phyloP scores from a whole-genome alignment of 139 green algal species.

The Auxenochlorella pyrenoidosa region DNA sequence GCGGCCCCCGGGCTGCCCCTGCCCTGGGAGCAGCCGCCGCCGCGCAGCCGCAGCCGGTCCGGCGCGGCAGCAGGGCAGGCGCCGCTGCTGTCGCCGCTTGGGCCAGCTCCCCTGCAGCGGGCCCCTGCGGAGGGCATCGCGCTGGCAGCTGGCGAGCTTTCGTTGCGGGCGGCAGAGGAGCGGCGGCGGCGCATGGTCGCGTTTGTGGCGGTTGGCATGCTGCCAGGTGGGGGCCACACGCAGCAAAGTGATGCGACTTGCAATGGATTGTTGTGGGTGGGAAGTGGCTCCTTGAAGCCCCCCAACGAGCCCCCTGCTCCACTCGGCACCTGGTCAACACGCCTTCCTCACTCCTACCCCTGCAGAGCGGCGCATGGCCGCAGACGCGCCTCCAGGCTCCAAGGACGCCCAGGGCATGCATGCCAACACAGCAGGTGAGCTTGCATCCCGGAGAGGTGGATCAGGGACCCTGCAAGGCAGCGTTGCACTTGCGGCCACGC shows the following conservation, averaged over 20 bases:
- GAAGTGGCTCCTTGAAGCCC: too few species aligned
- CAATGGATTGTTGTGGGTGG: too few species aligned
- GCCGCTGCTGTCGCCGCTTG: background rate
- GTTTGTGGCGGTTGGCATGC: slow-evolving; percentile 2
- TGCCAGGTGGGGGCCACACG: background rate
- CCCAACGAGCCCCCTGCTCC: too few species aligned
- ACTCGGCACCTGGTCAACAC: too few species aligned
- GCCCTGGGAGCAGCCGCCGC: background rate
- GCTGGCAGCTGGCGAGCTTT: slow-evolving; percentile 68
- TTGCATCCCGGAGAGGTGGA: too few species aligned
- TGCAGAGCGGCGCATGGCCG: slow-evolving; percentile 46
- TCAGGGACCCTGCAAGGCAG: too few species aligned
- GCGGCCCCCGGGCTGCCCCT: background rate
- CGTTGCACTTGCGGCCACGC: too few species aligned
- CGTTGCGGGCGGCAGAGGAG: slow-evolving; percentile 67
- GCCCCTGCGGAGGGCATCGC: slow-evolving; percentile 43
- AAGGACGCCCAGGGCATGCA: slow-evolving; percentile 53
- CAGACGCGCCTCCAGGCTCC: background rate
- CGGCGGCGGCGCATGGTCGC: slow-evolving; percentile 20
- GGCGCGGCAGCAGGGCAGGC: background rate
- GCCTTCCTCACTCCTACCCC: background rate
- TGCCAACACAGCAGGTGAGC: slow-evolving; percentile 48
- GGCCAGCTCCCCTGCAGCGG: background rate
- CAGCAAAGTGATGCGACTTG: too few species aligned
- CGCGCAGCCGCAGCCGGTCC: background rate